Evolutionary conservation across 371 early-diverging fungal species (phyloP), one percentile per base, ranked within the genome.

Genomic region (Haplosporangium sp.): DNA sequence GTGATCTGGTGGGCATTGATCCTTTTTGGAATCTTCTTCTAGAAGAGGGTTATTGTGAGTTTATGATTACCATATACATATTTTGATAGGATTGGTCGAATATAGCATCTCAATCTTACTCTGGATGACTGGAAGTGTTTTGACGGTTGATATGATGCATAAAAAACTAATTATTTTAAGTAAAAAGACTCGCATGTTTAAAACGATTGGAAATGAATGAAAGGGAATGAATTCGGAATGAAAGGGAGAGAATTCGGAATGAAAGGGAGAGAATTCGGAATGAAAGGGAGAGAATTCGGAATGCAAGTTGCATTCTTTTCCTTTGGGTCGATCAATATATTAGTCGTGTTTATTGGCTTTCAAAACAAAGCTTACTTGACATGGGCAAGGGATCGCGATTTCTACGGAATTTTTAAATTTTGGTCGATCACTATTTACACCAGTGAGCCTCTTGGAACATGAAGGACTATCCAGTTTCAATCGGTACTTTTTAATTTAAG

Each of bases 1-100:
- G 65, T 79, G 71, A 45, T 63, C 71, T 42, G 67, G 47, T 9
- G 74, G 74, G 40, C 81, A 74, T 4, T 5, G 20, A 5, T 57
- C 60, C n/a, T 58, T 15, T 39, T 57, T 45, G 40, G 52, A 52
- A n/a, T 11, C 52, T 52, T 52, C 44, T 44, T 44, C 13, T 52
- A 52, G 17, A 52, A 17, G n/a, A 17, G 19, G 11, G 52, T 15
- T 52, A 17, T 52, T 52, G 19, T 15, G 17, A 52, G 52, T 52
- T 19, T 10, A 17, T 40, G 19, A 6, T 35, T 20, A 57, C 34
- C 57, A 57, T 57, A 35, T 53, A 17, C 19, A 53, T 17, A 27
- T 27, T 27, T 1, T 27, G 27, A 27, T 27, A 27, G 27, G 27
- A 27, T 27, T 27, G 27, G 27, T 27, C 44, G 44, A 1, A 13